phyloP scores from a whole-genome alignment of 2,329 filamentous ascomycete genomes.

The Aspergillus ochraceoroseus region DNA sequence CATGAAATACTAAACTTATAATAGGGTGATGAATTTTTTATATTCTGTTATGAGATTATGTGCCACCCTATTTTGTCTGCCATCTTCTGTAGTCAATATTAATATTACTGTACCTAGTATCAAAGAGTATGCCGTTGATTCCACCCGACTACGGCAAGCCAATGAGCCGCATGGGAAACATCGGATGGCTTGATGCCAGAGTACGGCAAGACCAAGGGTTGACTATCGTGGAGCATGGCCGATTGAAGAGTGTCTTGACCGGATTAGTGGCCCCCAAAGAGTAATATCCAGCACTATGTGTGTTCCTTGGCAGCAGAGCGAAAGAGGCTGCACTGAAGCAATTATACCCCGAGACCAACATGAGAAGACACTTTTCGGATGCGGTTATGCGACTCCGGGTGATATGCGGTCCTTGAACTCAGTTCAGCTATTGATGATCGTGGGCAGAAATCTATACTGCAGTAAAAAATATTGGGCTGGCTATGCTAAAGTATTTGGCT shows the following conservation, averaged over 20 bases:
- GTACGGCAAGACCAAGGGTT: background rate
- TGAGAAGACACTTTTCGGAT: constrained; percentile 1
- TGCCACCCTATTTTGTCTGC: no score
- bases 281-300: constrained; percentile 2
- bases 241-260: background rate
- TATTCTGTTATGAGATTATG: no score
- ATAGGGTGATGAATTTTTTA: no score
- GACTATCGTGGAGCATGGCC: background rate
- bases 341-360: constrained; percentile 2
- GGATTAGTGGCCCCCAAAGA: background rate
- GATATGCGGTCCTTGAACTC: constrained; percentile 1
- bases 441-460: constrained; percentile 22
- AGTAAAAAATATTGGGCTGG: no score
- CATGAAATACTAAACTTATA: no score
- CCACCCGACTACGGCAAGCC: no score
- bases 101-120: no score
- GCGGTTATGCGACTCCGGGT: background rate
- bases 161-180: background rate
- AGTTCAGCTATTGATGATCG: no score
- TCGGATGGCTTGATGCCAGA: constrained; percentile 1
- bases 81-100: no score
- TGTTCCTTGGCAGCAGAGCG: constrained; percentile 3
- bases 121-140: no score
- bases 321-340: constrained; percentile 1
- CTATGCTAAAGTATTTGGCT: no score